Base-by-base conservation (phyloP, 495 filamentous ascomycete genomes). In the Cercophora samala region DNA sequence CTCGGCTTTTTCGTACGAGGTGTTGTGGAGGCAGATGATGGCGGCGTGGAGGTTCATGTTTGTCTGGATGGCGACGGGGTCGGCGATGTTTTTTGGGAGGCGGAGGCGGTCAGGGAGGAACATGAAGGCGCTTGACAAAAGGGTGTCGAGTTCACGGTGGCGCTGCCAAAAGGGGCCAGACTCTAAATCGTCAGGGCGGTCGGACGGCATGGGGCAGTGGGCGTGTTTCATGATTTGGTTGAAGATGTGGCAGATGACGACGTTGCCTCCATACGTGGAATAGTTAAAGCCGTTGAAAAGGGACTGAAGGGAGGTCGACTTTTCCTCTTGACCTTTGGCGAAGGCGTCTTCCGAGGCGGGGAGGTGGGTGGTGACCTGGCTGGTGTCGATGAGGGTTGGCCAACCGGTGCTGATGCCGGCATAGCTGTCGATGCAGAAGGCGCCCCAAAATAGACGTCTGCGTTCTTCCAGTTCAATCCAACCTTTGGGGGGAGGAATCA, bases 401-500 rank as follows among this genome's bases (percentile, higher is more conserved):
- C 81, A 85, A 1, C 81, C 82, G 2, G 81, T 82, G 22, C 79
- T 81, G 56, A 82, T 78, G 62, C 73, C 78, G 21, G 73, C 76
- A 58, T 83, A 84, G 21, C 78, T 74, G 66, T 87, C 84, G 24
- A 85, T 78, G 23, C 77, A 77, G 58, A 84, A 86, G 1, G 80
- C 73, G 9, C 75, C 79, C 85, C 84, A 87, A 64, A 86, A 86
- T 4, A 80, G 66, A 11, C 85, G 67, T 6, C 85, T 75, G 19
- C 84, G 77, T 68, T 85, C 83, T 72, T 87, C 84, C 9, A 81
- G 69, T 60, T 86, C 84, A 8, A 66, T 67, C 82, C 83, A 85
- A 64, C 74, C 73, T 51, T 71, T 69, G 0, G 83, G 70, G 0
- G 79, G 75, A 5, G 72, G 55, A 1, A 85, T 54, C 5, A 78